phyloP scores from a whole-genome alignment of 257 asterid species.

The Solanum bulbocastanum region DNA sequence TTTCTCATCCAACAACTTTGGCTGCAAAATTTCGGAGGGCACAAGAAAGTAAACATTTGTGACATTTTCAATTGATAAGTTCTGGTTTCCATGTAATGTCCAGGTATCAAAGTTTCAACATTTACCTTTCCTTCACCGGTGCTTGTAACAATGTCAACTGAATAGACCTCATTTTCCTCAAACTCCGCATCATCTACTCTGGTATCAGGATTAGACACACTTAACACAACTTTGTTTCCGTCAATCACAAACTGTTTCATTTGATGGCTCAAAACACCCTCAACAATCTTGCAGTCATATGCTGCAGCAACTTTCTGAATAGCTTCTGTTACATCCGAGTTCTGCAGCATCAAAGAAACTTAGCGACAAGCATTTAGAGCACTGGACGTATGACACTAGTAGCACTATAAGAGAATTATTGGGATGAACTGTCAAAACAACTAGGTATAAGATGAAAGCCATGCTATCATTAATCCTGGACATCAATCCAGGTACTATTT shows the following conservation, averaged over 20 bases:
- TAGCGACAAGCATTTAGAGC: not conserved
- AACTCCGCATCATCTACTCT: conserved; percentile 91
- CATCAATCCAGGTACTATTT: not conserved
- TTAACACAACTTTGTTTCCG: conserved; percentile 80
- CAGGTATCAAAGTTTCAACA: not conserved
- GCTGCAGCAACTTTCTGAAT: conserved; percentile 72
- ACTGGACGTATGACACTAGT: not conserved
- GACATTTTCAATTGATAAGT: not conserved
- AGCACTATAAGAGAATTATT: not conserved
- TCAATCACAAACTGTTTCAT: conserved; percentile 90
- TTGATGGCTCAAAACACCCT: conserved; percentile 91
- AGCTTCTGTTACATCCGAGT: conserved; percentile 11
- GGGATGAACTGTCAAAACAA: not conserved
- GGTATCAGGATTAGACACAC: conserved; percentile 61
- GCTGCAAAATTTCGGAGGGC: conserved; percentile 23
- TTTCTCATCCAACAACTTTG: conserved; percentile 76
- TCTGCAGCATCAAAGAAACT: not conserved
- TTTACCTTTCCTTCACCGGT: conserved; percentile 94
- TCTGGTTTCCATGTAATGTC: not conserved
- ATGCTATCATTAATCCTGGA: not conserved
- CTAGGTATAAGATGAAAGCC: not conserved
- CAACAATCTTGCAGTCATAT: conserved; percentile 85
- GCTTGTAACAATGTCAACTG: conserved; percentile 77
- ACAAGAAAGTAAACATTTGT: not conserved
- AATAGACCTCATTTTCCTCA: conserved; percentile 75